Percentiles rank a stretch among this genome's conserved stretches.
Evolutionary conservation across 495 filamentous ascomycete species (phyloP).

Genomic region (Penicillium tannophilum): DNA sequence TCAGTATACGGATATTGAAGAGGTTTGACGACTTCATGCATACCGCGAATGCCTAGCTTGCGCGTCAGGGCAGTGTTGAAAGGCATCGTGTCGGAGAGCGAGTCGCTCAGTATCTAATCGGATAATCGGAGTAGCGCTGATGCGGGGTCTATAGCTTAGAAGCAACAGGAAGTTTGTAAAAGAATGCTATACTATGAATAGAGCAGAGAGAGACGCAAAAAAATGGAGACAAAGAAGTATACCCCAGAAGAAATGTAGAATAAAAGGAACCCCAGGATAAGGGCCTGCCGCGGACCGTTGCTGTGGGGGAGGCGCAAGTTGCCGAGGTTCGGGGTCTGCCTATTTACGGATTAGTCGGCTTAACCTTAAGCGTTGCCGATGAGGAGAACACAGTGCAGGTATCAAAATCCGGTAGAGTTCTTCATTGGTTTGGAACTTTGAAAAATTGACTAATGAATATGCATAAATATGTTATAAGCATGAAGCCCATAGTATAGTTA

Average conservation of each 20-base stretch:
- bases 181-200: background rate
- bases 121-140: conserved; percentile 1
- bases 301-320: conserved; percentile 36
- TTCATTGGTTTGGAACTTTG: background rate
- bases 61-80: conserved; percentile 91
- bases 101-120: conserved; percentile 6
- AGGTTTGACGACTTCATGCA: conserved; percentile 10
- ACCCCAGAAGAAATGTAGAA: background rate
- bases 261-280: conserved; percentile 4
- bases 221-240: background rate
- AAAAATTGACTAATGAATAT: background rate
- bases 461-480: background rate
- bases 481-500: background rate
- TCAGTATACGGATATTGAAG: conserved; percentile 1
- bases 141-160: conserved; percentile 1
- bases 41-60: conserved; percentile 83
- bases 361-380: background rate
- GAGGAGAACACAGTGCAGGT: background rate
- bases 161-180: background rate
- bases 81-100: conserved; percentile 62
- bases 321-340: conserved; percentile 34
- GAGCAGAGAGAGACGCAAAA: background rate
- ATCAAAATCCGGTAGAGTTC: too few species aligned
- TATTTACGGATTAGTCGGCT: conserved; percentile 17
- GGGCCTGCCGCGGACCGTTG: conserved; percentile 30